A percentile compares a stretch with the other conserved stretches of the same genome.
These are phyloP conservation scores for Aristolochia contorta DNA, from an alignment of 164 flowering plant genomes.

Conservation along the genomic window DNA sequence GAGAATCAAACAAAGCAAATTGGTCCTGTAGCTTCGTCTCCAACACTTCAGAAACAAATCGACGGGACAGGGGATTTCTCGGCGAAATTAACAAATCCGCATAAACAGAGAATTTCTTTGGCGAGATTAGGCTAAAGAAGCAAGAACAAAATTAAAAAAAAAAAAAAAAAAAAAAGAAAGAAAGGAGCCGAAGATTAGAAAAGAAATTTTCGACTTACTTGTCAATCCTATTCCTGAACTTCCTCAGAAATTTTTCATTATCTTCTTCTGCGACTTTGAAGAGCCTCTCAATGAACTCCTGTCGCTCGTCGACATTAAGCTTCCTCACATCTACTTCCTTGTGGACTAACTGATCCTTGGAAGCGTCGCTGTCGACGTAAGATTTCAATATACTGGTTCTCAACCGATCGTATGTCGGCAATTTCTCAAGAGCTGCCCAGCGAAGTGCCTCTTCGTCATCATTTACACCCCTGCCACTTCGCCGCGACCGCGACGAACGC, in stretches of 20 bases:
- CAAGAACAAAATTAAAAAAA: no score
- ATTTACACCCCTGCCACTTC: slow-evolving; percentile 22
- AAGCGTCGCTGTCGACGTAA: slow-evolving; percentile 23
- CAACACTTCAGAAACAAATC: no score
- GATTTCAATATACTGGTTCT: slow-evolving; percentile 67
- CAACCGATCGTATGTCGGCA: slow-evolving; percentile 79
- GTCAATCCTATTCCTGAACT: slow-evolving; percentile 26
- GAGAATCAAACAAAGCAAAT: background rate
- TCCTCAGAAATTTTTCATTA: slow-evolving; percentile 30
- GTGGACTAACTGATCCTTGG: slow-evolving; percentile 17
- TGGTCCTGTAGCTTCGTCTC: no score
- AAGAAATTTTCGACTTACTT: slow-evolving; percentile 13
- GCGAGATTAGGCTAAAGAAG: background rate
- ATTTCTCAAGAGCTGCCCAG: slow-evolving; percentile 87
- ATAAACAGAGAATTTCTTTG: no score
- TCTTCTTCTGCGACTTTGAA: slow-evolving; percentile 33
- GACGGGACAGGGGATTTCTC: no score
- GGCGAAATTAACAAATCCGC: no score
- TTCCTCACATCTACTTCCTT: slow-evolving; percentile 70
- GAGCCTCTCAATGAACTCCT: slow-evolving; percentile 28
- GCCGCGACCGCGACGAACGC: slow-evolving; percentile 21
- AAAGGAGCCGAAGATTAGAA: no score
- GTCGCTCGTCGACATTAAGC: slow-evolving; percentile 51
- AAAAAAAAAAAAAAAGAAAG: no score
- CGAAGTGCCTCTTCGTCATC: slow-evolving; percentile 82